Evolutionary conservation across 225 moss, liverwort and hornwort species (phyloP).

Genomic region (Marchantia polymorpha): DNA sequence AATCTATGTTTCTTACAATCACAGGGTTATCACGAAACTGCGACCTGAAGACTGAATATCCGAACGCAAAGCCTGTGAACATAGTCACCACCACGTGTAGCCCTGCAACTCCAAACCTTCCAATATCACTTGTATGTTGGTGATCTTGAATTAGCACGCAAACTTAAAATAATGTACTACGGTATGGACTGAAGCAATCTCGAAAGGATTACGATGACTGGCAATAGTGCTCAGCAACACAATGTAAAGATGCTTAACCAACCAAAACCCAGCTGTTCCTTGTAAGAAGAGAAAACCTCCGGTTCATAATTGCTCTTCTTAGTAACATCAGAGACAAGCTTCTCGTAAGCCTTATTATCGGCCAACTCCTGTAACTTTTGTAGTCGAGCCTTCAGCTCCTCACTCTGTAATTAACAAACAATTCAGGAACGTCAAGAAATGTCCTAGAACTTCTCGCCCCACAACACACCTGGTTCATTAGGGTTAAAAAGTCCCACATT

Average conservation of each 20-base stretch:
- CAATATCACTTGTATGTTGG: neutral
- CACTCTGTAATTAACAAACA: conserved; percentile 42
- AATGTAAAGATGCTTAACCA: conserved; percentile 42
- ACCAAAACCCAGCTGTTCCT: conserved; percentile 90
- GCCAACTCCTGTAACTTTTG: conserved; percentile 62
- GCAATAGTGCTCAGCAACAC: neutral
- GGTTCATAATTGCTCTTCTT: conserved; percentile 45
- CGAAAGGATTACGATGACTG: neutral
- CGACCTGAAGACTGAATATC: conserved; percentile 66
- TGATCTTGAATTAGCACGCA: neutral
- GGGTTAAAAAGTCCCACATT: neutral
- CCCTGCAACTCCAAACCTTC: conserved; percentile 45
- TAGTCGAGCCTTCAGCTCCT: conserved; percentile 80
- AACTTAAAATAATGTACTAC: neutral
- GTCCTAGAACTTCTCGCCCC: too few relatives aligned
- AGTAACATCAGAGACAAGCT: conserved; percentile 75
- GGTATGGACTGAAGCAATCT: too few relatives aligned
- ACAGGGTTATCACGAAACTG: conserved; percentile 65
- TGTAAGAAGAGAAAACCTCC: conserved; percentile 83
- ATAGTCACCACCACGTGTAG: conserved; percentile 76
- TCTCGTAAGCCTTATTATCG: conserved; percentile 65
- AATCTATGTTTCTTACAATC: conserved; percentile 42
- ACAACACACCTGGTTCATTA: too few relatives aligned
- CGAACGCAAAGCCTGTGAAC: conserved; percentile 84
- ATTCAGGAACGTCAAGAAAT: neutral